A percentile compares a stretch with the other conserved stretches of the same genome.
phyloP scores from a whole-genome alignment of 2,329 filamentous ascomycete genomes.

The Verticillium klebahnii region DNA sequence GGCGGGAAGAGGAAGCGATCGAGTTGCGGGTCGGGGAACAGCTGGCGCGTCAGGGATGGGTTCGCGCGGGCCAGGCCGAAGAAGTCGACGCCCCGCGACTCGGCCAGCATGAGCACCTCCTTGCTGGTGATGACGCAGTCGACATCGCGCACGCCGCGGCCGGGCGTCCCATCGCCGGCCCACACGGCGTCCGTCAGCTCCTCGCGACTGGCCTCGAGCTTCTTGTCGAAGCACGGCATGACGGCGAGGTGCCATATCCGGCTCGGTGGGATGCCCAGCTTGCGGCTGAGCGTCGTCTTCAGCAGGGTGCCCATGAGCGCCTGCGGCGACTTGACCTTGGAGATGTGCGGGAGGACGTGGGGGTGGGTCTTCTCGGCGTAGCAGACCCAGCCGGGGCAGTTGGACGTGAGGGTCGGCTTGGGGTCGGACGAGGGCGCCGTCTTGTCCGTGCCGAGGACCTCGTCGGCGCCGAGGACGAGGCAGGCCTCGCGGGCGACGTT shows the following conservation, averaged over 20 bases:
- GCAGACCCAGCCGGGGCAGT: slow-evolving; percentile 97
- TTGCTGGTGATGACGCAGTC: slow-evolving; percentile 98
- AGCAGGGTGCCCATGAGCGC: slow-evolving; percentile 85
- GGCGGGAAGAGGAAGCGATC: slow-evolving; percentile 70
- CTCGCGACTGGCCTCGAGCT: slow-evolving; percentile 88
- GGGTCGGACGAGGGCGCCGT: slow-evolving; percentile 6
- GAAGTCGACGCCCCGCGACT: slow-evolving; percentile 74
- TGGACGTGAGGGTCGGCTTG: slow-evolving; percentile 74
- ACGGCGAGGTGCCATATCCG: slow-evolving; percentile 92
- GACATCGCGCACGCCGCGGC: slow-evolving; percentile 71
- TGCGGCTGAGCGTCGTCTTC: slow-evolving; percentile 76
- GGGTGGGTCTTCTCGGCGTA: slow-evolving; percentile 98
- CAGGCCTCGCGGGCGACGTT: slow-evolving; percentile 78
- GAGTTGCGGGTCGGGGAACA: slow-evolving; percentile 70
- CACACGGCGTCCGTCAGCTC: slow-evolving; percentile 83
- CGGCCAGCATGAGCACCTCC: slow-evolving; percentile 85
- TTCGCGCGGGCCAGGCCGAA: slow-evolving; percentile 58
- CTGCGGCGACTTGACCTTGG: slow-evolving; percentile 88
- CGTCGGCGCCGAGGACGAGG: slow-evolving; percentile 73
- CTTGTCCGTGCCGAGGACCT: slow-evolving; percentile 45
- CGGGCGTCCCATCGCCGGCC: slow-evolving; percentile 45
- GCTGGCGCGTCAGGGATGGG: slow-evolving; percentile 41
- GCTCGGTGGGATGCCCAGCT: slow-evolving; percentile 66
- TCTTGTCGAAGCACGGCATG: slow-evolving; percentile 99
- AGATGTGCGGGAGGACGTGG: slow-evolving; percentile 86